Evolutionary conservation across 2,329 filamentous ascomycete genomes (phyloP).

Genomic region (Venturia asperata): DNA sequence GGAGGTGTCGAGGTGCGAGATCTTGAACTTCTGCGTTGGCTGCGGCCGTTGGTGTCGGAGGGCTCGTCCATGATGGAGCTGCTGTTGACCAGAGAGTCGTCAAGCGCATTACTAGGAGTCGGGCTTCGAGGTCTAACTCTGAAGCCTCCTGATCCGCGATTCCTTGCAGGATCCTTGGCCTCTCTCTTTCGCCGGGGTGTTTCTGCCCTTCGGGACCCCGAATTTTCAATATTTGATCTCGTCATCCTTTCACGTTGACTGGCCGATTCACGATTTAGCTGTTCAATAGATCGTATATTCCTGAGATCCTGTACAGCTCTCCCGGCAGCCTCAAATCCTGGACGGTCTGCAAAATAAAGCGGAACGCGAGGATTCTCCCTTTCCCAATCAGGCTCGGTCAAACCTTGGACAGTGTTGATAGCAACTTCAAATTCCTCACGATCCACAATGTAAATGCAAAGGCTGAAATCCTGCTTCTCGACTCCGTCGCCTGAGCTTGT

Average conservation of each 20-base stretch:
- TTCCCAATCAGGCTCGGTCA: conserved; percentile 1
- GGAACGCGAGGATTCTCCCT: neutral
- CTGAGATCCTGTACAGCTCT: neutral
- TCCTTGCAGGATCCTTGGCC: neutral
- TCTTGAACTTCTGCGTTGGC: neutral
- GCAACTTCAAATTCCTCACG: neutral
- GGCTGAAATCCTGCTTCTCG: too few species aligned
- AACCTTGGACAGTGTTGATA: neutral
- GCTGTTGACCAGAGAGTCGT: neutral
- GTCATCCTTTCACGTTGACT: neutral
- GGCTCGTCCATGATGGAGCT: neutral
- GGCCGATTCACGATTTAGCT: neutral
- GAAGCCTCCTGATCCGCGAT: neutral
- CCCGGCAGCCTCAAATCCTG: neutral
- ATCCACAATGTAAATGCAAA: neutral
- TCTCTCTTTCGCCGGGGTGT: neutral
- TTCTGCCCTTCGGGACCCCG: neutral
- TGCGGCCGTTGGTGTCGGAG: neutral
- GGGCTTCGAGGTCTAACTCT: neutral
- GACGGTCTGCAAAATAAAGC: neutral
- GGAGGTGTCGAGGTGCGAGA: neutral
- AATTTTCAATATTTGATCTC: neutral
- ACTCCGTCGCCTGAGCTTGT: too few species aligned
- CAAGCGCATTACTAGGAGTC: neutral
- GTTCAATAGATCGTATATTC: neutral